These are phyloP conservation scores for Aspergillus mulundensis DNA, from an alignment of 495 filamentous ascomycete species.

Conservation along the genomic window DNA sequence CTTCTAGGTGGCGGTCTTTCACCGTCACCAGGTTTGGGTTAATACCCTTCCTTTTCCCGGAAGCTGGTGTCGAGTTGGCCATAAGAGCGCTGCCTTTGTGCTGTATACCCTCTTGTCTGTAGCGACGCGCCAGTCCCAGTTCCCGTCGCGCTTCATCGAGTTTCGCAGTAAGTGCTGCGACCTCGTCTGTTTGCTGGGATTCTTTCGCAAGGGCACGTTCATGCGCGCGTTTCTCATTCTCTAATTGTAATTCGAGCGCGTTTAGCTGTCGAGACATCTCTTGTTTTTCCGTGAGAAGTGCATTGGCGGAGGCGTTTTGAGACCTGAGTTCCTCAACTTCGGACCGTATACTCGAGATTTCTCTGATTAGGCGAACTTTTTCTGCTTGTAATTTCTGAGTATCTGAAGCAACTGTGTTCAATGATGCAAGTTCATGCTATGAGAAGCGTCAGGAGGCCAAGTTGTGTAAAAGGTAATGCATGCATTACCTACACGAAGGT, in stretches of 20 bases:
- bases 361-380: constrained; percentile 68
- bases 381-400: constrained; percentile 69
- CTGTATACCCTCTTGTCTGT: constrained; percentile 25
- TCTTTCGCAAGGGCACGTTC: constrained; percentile 56
- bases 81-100: constrained; percentile 27
- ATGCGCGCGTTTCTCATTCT: constrained; percentile 67
- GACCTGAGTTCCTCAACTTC: constrained; percentile 75
- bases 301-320: constrained; percentile 62
- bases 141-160: constrained; percentile 42
- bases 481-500: constrained; percentile 55
- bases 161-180: constrained; percentile 38
- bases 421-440: constrained; percentile 63
- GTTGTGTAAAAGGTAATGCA: not conserved
- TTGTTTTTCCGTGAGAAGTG: constrained; percentile 67
- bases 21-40: constrained; percentile 61
- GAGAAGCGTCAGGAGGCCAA: not conserved
- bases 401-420: constrained; percentile 59
- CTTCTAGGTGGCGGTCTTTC: constrained; percentile 66
- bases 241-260: constrained; percentile 72
- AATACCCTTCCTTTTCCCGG: constrained; percentile 50
- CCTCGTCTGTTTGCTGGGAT: constrained; percentile 38
- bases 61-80: constrained; percentile 30
- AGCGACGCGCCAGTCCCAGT: constrained; percentile 24
- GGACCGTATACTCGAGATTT: constrained; percentile 64
- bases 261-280: constrained; percentile 69